These are phyloP conservation scores for Rossbeevera mucosa DNA, from an alignment of 768 basidiomycete species.

Conservation along the genomic window DNA sequence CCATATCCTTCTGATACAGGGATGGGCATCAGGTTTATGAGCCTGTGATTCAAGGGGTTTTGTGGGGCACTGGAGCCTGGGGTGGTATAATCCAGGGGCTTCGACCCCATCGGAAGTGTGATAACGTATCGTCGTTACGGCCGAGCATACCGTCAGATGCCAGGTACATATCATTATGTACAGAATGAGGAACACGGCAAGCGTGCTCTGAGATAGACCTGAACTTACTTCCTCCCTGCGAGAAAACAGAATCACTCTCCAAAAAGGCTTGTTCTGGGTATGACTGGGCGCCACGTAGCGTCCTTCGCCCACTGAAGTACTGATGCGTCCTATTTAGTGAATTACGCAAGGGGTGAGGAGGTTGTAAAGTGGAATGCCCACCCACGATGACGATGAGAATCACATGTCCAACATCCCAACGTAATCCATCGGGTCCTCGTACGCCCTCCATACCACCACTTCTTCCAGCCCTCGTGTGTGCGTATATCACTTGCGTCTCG, in stretches of 20 bases:
- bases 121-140: background rate
- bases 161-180: slow-evolving; percentile 10
- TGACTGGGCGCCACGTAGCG: background rate
- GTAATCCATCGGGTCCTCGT: background rate
- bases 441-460: background rate
- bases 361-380: background rate
- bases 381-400: background rate
- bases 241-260: background rate
- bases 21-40: too few relatives aligned
- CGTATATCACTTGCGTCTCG: slow-evolving; percentile 56
- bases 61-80: too few relatives aligned
- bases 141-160: background rate
- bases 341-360: background rate
- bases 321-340: background rate
- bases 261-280: background rate
- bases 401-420: background rate
- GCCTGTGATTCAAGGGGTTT: too few relatives aligned
- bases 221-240: background rate
- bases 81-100: background rate
- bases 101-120: background rate
- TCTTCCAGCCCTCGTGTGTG: background rate
- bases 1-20: too few relatives aligned
- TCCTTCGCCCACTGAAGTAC: background rate
- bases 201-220: background rate
- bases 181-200: slow-evolving; percentile 2